Base-by-base conservation (phyloP, 257 asterid species). In the Solanum rostratum region DNA sequence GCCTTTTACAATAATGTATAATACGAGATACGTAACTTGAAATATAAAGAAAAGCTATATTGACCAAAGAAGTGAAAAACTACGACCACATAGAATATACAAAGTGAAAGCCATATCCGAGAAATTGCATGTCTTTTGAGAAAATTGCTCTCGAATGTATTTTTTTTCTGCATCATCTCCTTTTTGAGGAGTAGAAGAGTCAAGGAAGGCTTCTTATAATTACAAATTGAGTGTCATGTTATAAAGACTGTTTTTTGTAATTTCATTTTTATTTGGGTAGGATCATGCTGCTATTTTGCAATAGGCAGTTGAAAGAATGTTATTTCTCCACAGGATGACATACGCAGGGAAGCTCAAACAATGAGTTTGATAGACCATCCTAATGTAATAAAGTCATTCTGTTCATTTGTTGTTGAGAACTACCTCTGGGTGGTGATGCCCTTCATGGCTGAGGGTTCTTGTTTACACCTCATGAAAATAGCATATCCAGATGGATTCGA, bases 361-460 rank as follows among this genome's bases (percentile, higher is more conserved):
- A 91, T 97, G 99, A 93, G 94, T 88, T 91, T 97, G 90, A 97
- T 97, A 46, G 92, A 94, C 85, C 99, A 97, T 88, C 98, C 99
- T 80, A 97, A 95, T 89, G 95, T 97, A 85, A 94, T 97, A 84
- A 94, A 85, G 86, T 94, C 98, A 80, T 91, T 85, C 90, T 95
- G 99, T 84, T 97, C 99, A 20, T 97, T 97, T 91, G 98, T 95
- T 88, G 99, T 95, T 88, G 97, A 92, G 53, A 91, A 86, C 90
- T 92, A 95, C 90, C 99, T 97, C 83, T 95, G 99, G 99, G 98
- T 95, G 91, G 90, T 93, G 78, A 97, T 97, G 99, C 98, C 98
- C 65, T 97, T 87, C 88, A 95, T 95, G 99, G 98, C 97, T 24
- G 98, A 97, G 88, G 99, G 99, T 68, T 97, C 99, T 86, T 95